Percentiles rank a stretch among this genome's conserved stretches.
Evolutionary conservation across 2,329 filamentous ascomycete genomes (phyloP).

Genomic region (Trematosphaeria pertusa): DNA sequence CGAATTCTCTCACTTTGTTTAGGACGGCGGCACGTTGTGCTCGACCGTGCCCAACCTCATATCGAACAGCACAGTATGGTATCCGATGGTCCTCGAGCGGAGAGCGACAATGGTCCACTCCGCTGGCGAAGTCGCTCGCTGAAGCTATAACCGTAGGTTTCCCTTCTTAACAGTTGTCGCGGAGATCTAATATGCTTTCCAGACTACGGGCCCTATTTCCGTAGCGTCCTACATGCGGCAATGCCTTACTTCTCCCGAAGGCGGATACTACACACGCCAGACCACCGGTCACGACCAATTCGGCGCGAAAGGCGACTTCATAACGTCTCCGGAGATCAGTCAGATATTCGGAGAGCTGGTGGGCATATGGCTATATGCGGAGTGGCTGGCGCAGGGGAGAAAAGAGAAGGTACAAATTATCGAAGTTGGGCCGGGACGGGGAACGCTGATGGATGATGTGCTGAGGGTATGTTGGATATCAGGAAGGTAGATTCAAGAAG

Average conservation of each 20-base stretch:
- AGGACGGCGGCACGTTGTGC: constrained; percentile 29
- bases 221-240: constrained; percentile 98
- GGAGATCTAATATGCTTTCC: too few species aligned
- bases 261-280: constrained; percentile 89
- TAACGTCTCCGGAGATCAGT: constrained; percentile 96
- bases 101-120: constrained; percentile 82
- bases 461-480: constrained; percentile 68
- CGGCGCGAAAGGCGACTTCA: constrained; percentile 91
- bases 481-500: neutral
- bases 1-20: constrained; percentile 33
- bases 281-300: constrained; percentile 81
- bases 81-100: constrained; percentile 51
- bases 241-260: constrained; percentile 88
- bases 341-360: constrained; percentile 96
- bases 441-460: constrained; percentile 97
- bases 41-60: constrained; percentile 11
- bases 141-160: constrained; percentile 81
- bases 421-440: constrained; percentile 91
- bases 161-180: neutral
- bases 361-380: constrained; percentile 92
- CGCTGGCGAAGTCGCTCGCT: constrained; percentile 83
- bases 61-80: constrained; percentile 18
- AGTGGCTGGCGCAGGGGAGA: constrained; percentile 92
- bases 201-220: constrained; percentile 88
- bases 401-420: constrained; percentile 82